Evolutionary conservation across 164 flowering plant genomes (phyloP), one percentile per base, ranked within the genome.

Genomic region (Tinospora cordifolia): DNA sequence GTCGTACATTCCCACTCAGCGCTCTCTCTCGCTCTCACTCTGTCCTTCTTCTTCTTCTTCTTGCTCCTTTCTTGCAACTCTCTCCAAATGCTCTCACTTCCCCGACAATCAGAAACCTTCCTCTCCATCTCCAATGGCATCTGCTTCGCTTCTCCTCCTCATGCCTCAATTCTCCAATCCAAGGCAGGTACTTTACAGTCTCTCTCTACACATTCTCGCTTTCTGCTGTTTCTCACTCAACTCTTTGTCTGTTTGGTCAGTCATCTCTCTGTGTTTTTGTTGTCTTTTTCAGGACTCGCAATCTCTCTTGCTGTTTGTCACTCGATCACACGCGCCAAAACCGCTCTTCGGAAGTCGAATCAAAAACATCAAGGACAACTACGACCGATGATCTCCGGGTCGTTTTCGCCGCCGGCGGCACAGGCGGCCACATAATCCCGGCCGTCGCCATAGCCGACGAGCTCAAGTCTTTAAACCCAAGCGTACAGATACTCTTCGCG

Each of bases 381-480:
- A 17, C 40, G 22, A 40, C n/a, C 19, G 68, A 51, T 51, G 70
- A 70, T 69, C 75, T 82, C 58, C 78, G 87, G 26, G 72, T 87
- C 47, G 74, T 80, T 21, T 82, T 91, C 36, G 89, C 91, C 14
- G 91, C 89, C 0, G 97, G 97, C 4, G 97, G 90, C 15, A 87
- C 90, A 25, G 93, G 90, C 1, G 88, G 91, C 60, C 89, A 86
- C 77, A 84, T 91, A 19, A 83, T 66, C 73, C 92, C 97, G 0
- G 97, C 93, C 0, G 79, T 91, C 8, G 89, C 97, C 62, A 83
- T 91, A 8, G 97, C 92, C 8, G 93, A 91, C 36, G 90, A 89
- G 78, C 81, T 91, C 79, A 86, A 78, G 71, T 26, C 27, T 46
- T 41, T 75, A 8, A 54, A 79, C 68, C 92, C 90, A 0, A 63